Evolutionary conservation across 2,329 filamentous ascomycete genomes (phyloP), one percentile per base, ranked within the genome.

Genomic region (Thelonectria olida): DNA sequence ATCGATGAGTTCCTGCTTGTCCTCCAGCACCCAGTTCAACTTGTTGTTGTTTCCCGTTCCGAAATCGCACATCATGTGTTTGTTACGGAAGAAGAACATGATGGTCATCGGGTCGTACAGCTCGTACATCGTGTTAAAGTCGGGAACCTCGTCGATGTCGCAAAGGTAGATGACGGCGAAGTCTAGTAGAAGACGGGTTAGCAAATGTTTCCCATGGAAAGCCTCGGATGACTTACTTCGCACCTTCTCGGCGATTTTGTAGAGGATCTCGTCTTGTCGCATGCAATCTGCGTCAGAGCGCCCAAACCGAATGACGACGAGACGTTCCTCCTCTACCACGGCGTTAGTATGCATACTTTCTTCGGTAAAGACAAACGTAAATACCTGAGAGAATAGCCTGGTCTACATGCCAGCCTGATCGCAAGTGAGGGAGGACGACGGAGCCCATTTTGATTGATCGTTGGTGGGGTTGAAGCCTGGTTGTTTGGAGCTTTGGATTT

Each of bases 11-110:
- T 99, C 96, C 78, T 98, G 95, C 81, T 99, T 98, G 75, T 99
- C 95, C 79, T 98, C 94, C 27, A 79, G 83, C 48, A 97, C 92
- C 90, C 93, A 97, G 76, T 97, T 97, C 69, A 97, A 84, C 79
- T 98, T 98, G 78, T 99, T 99, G 79, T 99, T 99, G 81, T 99
- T 97, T 67, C 96, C 96, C 2, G 96, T 99, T 47, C 95, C 95
- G 70, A 97, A 93, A 86, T 98, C 95, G 77, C 92, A 93, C 92
- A 96, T 97, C 88, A 98, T 98, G 80, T 97, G 93, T 78, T 99
- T 99, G 78, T 99, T 99, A 64, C 95, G 88, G 83, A 94, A 97
- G 85, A 97, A 97, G 83, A 84, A 97, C 92, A 97, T 97, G 78
- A 98, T 89, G 3, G 96, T 97, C 81, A 94, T 92, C 1, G 93